Percentiles rank a stretch among this genome's conserved stretches.
Conservation (phyloP, 805 yeast species). For the Novakomyces olei region DNA sequence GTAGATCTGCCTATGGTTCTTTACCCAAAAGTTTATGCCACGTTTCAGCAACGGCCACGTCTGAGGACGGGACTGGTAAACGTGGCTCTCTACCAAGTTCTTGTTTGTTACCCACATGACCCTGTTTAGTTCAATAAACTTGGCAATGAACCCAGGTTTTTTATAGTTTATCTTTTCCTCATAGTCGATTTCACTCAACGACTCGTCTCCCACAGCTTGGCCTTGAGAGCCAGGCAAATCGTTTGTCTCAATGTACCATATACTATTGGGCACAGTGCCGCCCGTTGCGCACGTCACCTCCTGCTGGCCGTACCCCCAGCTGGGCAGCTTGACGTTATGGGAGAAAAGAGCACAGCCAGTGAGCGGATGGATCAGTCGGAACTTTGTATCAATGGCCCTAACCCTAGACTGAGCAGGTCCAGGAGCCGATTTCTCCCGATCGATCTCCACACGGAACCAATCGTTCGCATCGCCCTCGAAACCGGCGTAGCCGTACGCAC, state of each 20-base stretch:
- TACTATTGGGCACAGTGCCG: slow-evolving; percentile 43
- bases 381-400: slow-evolving; percentile 41
- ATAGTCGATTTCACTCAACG: too few species aligned
- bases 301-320: slow-evolving; percentile 65
- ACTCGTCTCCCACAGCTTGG: too few species aligned
- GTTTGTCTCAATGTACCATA: slow-evolving; percentile 56
- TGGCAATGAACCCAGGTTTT: slow-evolving; percentile 24
- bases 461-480: slow-evolving; percentile 47
- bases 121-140: slow-evolving; percentile 32
- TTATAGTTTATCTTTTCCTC: slow-evolving; percentile 17
- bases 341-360: slow-evolving; percentile 50
- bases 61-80: slow-evolving; percentile 30
- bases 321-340: slow-evolving; percentile 56
- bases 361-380: slow-evolving; percentile 45
- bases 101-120: slow-evolving; percentile 31
- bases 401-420: slow-evolving; percentile 20
- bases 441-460: slow-evolving; percentile 40
- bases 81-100: slow-evolving; percentile 27
- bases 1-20: slow-evolving; percentile 27
- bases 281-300: slow-evolving; percentile 71
- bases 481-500: slow-evolving; percentile 42
- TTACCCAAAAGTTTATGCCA: slow-evolving; percentile 39
- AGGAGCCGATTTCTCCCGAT: slow-evolving; percentile 17
- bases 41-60: slow-evolving; percentile 40
- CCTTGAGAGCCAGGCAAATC: slow-evolving; percentile 7